Conservation (phyloP, 208 protist genomes). For the Angomonas deanei region DNA sequence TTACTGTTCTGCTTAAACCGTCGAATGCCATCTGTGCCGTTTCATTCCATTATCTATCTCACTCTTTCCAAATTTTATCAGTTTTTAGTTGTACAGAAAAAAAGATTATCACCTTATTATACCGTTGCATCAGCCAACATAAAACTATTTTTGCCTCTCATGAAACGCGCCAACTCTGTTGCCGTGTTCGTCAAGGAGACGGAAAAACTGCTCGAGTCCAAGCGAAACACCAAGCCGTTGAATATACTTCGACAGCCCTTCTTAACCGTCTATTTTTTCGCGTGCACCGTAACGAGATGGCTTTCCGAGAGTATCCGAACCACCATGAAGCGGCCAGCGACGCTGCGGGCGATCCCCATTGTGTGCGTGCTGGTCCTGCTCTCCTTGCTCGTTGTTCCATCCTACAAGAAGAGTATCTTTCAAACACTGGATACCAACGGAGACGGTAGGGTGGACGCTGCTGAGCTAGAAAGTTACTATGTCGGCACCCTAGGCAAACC, state of each 20-base stretch:
- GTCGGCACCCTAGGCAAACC: conserved; percentile 20
- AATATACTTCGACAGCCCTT: not conserved
- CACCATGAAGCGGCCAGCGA: conserved; percentile 26
- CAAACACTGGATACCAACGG: conserved; percentile 35
- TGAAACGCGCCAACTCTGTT: not conserved
- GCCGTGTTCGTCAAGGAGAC: not conserved
- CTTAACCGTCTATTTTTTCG: not conserved
- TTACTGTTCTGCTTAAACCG: no score
- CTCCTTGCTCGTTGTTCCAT: conserved; percentile 42
- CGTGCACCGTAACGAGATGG: not conserved
- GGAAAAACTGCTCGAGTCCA: not conserved
- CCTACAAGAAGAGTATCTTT: conserved; percentile 31
- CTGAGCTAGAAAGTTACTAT: conserved; percentile 64
- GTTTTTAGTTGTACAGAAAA: no score
- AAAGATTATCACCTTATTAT: not conserved
- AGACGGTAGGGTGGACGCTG: conserved; percentile 37
- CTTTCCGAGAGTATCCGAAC: conserved; percentile 11
- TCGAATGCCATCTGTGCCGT: no score
- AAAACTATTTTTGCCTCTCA: no score
- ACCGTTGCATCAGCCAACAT: not conserved
- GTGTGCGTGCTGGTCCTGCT: conserved; percentile 13
- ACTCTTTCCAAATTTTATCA: no score
- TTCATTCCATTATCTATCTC: no score
- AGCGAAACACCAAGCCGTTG: not conserved
- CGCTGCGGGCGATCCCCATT: not conserved